Percentiles rank a stretch among this genome's conserved stretches.
phyloP scores from a whole-genome alignment of 2,329 filamentous ascomycete species.

The Acephala macrosclerotiorum region DNA sequence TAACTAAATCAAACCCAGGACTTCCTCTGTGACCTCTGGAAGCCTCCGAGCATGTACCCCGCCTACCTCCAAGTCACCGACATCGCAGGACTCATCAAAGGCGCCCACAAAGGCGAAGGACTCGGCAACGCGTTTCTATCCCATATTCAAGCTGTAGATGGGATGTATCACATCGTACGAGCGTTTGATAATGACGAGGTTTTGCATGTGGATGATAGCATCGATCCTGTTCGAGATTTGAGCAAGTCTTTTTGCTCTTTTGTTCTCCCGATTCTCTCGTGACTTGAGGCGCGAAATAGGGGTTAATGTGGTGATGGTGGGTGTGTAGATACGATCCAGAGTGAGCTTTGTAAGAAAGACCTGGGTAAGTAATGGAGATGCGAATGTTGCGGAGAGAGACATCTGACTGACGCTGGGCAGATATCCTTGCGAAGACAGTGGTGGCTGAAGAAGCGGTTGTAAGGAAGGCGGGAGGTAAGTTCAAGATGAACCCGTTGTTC shows the following conservation, averaged over 20 bases:
- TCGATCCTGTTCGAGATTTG: conserved; percentile 53
- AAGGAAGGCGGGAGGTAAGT: conserved; percentile 52
- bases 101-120: conserved; percentile 52
- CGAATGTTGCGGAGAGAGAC: not conserved
- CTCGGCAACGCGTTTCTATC: conserved; percentile 55
- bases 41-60: conserved; percentile 54
- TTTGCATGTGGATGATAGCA: conserved; percentile 55
- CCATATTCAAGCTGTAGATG: conserved; percentile 55
- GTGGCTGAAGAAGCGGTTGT: conserved; percentile 50
- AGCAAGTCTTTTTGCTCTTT: conserved; percentile 41
- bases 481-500: conserved; percentile 55
- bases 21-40: conserved; percentile 54
- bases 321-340: conserved; percentile 47
- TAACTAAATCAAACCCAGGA: conserved; percentile 43
- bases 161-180: conserved; percentile 54
- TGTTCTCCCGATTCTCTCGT: not conserved
- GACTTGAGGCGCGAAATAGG: not conserved
- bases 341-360: conserved; percentile 52
- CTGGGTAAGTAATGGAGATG: conserved; percentile 36
- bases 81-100: conserved; percentile 54
- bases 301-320: conserved; percentile 26
- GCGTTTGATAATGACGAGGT: conserved; percentile 55
- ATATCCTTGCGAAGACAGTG: conserved; percentile 50
- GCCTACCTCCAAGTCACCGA: conserved; percentile 54
- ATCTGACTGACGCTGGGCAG: conserved; percentile 35